Evolutionary conservation across 1,139 yeast species (phyloP).

Genomic region (Nakaseomyces uthaithaninus): DNA sequence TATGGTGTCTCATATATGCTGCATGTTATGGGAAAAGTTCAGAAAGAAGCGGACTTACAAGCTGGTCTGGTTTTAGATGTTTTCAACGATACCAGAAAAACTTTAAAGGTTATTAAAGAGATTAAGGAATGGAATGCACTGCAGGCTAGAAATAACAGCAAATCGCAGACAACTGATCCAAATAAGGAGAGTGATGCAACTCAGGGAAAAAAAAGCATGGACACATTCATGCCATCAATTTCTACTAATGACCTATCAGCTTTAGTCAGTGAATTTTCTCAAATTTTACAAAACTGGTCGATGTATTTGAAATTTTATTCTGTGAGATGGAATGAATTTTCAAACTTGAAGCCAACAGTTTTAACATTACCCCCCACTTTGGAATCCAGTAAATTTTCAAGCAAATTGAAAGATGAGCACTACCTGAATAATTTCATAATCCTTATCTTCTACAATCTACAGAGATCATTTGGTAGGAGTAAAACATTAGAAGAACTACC

Average conservation of each 20-base stretch:
- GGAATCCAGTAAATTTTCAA: slow-evolving; percentile 50
- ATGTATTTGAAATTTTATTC: slow-evolving; percentile 72
- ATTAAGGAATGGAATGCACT: slow-evolving; percentile 29
- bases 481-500: slow-evolving; percentile 74
- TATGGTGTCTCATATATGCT: slow-evolving; percentile 63
- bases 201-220: slow-evolving; percentile 3
- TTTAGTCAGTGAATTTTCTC: slow-evolving; percentile 58
- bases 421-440: slow-evolving; percentile 56
- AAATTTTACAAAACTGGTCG: slow-evolving; percentile 80
- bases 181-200: slow-evolving; percentile 4
- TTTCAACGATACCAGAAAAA: slow-evolving; percentile 43
- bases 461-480: slow-evolving; percentile 77
- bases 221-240: slow-evolving; percentile 27
- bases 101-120: slow-evolving; percentile 47
- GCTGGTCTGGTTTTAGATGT: slow-evolving; percentile 83
- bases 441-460: slow-evolving; percentile 57
- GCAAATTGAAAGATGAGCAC: slow-evolving; percentile 45
- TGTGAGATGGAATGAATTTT: slow-evolving; percentile 49
- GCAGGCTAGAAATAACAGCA: slow-evolving; percentile 9
- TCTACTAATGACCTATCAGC: slow-evolving; percentile 49
- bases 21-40: slow-evolving; percentile 62
- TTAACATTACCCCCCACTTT: slow-evolving; percentile 47
- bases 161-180: slow-evolving; percentile 2
- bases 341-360: slow-evolving; percentile 14
- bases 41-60: slow-evolving; percentile 84